These are phyloP conservation scores for Phialocephala subalpina DNA, from an alignment of 2,329 filamentous ascomycete genomes.

Conservation along the genomic window DNA sequence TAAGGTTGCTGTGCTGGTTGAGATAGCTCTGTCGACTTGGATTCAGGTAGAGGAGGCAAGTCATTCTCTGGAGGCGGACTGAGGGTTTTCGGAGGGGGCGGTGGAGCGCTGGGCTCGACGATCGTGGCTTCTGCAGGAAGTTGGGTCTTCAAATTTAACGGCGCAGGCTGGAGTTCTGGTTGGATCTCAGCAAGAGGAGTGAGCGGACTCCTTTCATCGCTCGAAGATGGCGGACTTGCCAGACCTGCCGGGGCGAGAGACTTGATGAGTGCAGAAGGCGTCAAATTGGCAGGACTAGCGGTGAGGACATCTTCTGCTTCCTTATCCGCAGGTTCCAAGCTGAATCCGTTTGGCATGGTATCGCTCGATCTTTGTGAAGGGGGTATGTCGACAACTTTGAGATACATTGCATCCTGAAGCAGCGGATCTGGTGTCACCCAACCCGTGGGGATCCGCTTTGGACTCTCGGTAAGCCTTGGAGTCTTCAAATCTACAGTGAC, in stretches of 20 bases:
- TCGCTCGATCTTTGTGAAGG: neutral
- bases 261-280: neutral
- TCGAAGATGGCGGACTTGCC: neutral
- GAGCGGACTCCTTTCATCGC: neutral
- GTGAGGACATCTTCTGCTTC: neutral
- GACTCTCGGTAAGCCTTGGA: no score
- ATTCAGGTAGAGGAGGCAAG: neutral
- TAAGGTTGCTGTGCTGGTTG: neutral
- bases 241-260: neutral
- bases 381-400: neutral
- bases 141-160: neutral
- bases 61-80: conserved; percentile 1
- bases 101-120: neutral
- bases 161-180: conserved; percentile 1
- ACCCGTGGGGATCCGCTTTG: no score
- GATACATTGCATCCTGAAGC: neutral
- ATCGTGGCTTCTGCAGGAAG: neutral
- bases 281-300: neutral
- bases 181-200: neutral
- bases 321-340: neutral
- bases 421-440: neutral
- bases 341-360: neutral
- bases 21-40: neutral
- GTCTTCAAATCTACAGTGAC: no score
- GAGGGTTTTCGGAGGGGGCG: neutral